phyloP scores from a whole-genome alignment of 371 early-diverging fungal species.

The Apophysomyces elegans region DNA sequence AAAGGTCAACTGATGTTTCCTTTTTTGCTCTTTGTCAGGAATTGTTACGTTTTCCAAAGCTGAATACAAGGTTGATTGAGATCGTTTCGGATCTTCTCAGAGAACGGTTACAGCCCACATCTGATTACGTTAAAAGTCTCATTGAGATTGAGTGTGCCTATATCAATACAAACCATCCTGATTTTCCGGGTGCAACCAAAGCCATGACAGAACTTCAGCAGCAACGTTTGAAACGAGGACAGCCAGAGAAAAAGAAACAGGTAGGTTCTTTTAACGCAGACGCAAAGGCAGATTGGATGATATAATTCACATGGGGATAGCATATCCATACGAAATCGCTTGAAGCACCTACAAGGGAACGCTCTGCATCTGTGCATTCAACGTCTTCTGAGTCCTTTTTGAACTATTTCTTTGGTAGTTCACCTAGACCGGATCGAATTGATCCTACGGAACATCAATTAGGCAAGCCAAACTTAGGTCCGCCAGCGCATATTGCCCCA shows the following conservation, averaged over 20 bases:
- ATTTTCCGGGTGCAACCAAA: constrained; percentile 87
- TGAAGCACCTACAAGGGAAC: not conserved
- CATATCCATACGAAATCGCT: constrained; percentile 5
- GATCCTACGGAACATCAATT: constrained; percentile 2
- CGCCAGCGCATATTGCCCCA: constrained; percentile 7
- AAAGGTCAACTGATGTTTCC: not conserved
- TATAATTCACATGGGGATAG: not conserved
- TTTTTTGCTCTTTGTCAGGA: constrained; percentile 42
- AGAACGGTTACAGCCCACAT: constrained; percentile 79
- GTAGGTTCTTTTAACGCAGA: not conserved
- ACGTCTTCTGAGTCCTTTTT: constrained; percentile 42
- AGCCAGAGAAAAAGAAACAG: constrained; percentile 1
- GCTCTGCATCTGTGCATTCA: constrained; percentile 18
- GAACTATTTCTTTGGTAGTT: constrained; percentile 77
- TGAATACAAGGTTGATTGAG: constrained; percentile 83
- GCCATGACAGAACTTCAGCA: constrained; percentile 68
- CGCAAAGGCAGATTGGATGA: not conserved
- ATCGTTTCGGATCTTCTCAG: constrained; percentile 82
- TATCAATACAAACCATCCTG: constrained; percentile 94
- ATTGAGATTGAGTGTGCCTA: constrained; percentile 90
- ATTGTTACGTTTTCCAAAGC: constrained; percentile 79
- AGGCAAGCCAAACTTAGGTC: not conserved
- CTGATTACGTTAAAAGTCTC: constrained; percentile 82
- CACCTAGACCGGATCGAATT: constrained; percentile 19
- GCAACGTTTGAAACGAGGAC: not conserved